Percentiles rank a stretch among this genome's conserved stretches.
phyloP scores from a whole-genome alignment of 768 basidiomycete genomes.

The Suillus lakei region DNA sequence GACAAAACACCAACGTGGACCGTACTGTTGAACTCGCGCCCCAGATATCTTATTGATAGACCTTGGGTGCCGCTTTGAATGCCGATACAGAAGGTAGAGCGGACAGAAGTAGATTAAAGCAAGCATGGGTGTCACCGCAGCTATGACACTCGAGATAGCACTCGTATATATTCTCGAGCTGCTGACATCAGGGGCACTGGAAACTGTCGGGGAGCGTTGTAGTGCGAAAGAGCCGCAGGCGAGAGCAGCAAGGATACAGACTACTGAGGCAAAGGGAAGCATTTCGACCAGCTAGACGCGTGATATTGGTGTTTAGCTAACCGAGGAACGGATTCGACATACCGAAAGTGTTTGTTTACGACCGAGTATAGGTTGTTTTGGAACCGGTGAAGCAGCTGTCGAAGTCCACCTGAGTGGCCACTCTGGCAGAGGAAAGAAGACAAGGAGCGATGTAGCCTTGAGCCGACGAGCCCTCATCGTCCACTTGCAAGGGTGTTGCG shows the following conservation, averaged over 20 bases:
- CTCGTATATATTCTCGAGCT: slow-evolving; percentile 39
- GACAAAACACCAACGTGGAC: slow-evolving; percentile 47
- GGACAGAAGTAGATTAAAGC: slow-evolving; percentile 53
- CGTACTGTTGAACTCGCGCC: slow-evolving; percentile 51
- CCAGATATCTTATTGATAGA: slow-evolving; percentile 57
- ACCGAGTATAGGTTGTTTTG: slow-evolving; percentile 31
- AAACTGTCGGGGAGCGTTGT: slow-evolving; percentile 20
- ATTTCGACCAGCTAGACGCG: slow-evolving; percentile 41
- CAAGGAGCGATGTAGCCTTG: slow-evolving; percentile 9
- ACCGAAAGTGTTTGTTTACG: slow-evolving; percentile 36
- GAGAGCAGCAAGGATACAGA: slow-evolving; percentile 40
- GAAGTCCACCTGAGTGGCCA: not conserved
- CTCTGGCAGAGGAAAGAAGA: slow-evolving; percentile 24
- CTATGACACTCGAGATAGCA: slow-evolving; percentile 40
- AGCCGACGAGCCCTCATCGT: slow-evolving; percentile 35
- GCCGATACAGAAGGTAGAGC: slow-evolving; percentile 54
- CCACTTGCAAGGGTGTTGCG: slow-evolving; percentile 26
- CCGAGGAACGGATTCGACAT: slow-evolving; percentile 23
- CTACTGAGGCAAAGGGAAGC: slow-evolving; percentile 39
- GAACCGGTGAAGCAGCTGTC: slow-evolving; percentile 20
- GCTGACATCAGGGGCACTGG: slow-evolving; percentile 25
- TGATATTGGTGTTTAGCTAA: slow-evolving; percentile 14
- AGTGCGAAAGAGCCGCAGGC: slow-evolving; percentile 37
- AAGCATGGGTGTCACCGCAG: slow-evolving; percentile 39
- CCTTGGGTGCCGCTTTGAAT: slow-evolving; percentile 48